Percentiles rank a stretch among this genome's conserved stretches.
phyloP scores from a whole-genome alignment of 1,139 yeast genomes.

The Hansenula anomala region DNA sequence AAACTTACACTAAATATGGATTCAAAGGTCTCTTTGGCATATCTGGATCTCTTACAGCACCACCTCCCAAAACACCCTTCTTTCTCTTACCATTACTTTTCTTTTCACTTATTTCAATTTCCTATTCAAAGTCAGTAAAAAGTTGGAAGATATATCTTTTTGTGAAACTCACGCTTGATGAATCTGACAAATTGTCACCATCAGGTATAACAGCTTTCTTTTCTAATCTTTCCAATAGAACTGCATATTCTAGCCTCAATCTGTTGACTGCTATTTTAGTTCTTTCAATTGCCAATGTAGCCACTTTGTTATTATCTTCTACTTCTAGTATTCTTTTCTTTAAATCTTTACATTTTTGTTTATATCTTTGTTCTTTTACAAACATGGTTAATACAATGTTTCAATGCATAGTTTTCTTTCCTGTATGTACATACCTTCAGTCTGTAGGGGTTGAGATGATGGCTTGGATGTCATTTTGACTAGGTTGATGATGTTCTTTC shows the following conservation, averaged over 20 bases:
- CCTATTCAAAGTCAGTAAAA: neutral
- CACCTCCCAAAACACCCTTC: slow-evolving; percentile 22
- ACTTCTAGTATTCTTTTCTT: slow-evolving; percentile 68
- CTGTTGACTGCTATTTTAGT: slow-evolving; percentile 76
- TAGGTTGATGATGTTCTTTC: no score
- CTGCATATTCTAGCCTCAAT: slow-evolving; percentile 74
- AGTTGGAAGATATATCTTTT: slow-evolving; percentile 22
- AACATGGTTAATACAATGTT: neutral
- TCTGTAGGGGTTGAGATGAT: neutral
- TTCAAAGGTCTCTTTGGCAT: slow-evolving; percentile 88
- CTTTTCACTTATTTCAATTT: slow-evolving; percentile 3
- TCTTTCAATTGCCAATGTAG: slow-evolving; percentile 74
- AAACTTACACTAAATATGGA: slow-evolving; percentile 58
- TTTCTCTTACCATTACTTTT: slow-evolving; percentile 8
- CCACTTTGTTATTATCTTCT: slow-evolving; percentile 75
- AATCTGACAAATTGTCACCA: slow-evolving; percentile 12
- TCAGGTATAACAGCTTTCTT: slow-evolving; percentile 35
- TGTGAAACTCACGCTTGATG: slow-evolving; percentile 2
- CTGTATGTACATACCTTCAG: slow-evolving; percentile 1
- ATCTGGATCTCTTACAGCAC: slow-evolving; percentile 60
- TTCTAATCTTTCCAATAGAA: slow-evolving; percentile 77
- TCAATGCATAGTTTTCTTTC: neutral
- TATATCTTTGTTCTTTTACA: neutral
- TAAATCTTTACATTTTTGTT: slow-evolving; percentile 41
- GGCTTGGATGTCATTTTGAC: neutral